Evolutionary conservation across 495 filamentous ascomycete genomes (phyloP), one percentile per base, ranked within the genome.

Genomic region (Penicillium psychrofluorescens): DNA sequence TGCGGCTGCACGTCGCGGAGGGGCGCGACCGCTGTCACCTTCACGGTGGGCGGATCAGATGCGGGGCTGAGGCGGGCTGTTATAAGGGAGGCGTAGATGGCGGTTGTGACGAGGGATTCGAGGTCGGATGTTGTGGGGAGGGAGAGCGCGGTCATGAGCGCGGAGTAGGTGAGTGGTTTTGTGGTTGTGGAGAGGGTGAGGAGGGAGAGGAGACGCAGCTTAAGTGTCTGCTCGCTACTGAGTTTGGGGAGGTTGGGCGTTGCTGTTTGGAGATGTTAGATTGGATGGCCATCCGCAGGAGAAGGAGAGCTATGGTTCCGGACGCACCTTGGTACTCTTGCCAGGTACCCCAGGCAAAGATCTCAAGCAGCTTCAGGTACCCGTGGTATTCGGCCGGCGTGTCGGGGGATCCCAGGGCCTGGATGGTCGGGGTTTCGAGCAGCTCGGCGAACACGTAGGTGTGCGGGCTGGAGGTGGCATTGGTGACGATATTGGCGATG

Each of bases 361-460:
- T 86, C 67, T 92, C 76, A 35, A 97, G 83, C 4, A 95, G 76
- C 7, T 74, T 79, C 14, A 90, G 72, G 64, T 86, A 80, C 8
- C 54, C 48, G 12, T 67, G 57, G 45, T 74, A 73, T 43, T 85
- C 78, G 12, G 45, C 55, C 22, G 68, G 66, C 8, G 63, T 66
- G 10, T 70, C 63, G 22, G 65, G 48, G 11, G 66, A 59, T 28
- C 75, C 65, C 13, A 98, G 79, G 3, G 80, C 70, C 60, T 94
- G 86, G 51, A 97, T 80, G 50, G 90, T 84, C 1, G 85, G 84
- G 2, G 80, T 80, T 50, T 86, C 77, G 8, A 99, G 81, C 0
- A 99, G 83, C 72, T 97, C 92, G 39, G 86, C 80, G 72, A 99
- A 99, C 70, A 97, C 81, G 64, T 84, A 97, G 56, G 88, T 91